Evolutionary conservation across 2,329 filamentous ascomycete species (phyloP), one percentile per base, ranked within the genome.

Genomic region (Aspergillus sp.): DNA sequence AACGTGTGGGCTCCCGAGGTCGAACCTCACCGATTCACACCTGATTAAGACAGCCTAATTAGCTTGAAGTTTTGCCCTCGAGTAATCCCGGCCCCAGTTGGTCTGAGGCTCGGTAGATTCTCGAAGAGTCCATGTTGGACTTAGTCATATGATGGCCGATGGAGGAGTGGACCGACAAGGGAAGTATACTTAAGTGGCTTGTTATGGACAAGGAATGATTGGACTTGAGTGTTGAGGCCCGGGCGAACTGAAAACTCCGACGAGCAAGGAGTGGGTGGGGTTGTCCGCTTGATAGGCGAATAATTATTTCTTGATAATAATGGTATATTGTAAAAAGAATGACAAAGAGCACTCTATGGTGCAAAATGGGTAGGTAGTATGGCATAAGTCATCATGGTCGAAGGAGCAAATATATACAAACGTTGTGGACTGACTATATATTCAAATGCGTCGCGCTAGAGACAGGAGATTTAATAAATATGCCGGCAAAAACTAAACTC

Each of bases 161-260:
- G 83, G 85, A 17, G 82, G 83, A 12, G 79, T 85, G 44, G 78
- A 75, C 30, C 0, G 81, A 85, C 13, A 77, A 83, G 24, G 78
- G 80, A 0, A 78, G 83, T n/a, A 36, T n/a, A 36, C 34, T 36
- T 36, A 36, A 36, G 34, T 36, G 34, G 34, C 34, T 36, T 36
- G 34, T 3, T 36, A 36, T 36, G 34, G 15, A n/a, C 34, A 36
- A 36, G 34, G 34, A 15, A 36, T 36, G 12, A n/a, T 36, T 36
- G 34, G 13, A 36, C n/a, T 36, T n/a, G 13, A n/a, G 5, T 3
- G 5, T 5, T 4, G 13, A 36, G 15, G n/a, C n/a, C n/a, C n/a
- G n/a, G 13, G 12, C n/a, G 34, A 15, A n/a, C 12, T n/a, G 34
- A 13, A 34, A 34, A 34, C 4, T 34, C 7, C 34, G 34, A 15